These are phyloP conservation scores for Cercospora sojina DNA, from an alignment of 2,329 filamentous ascomycete genomes.

Conservation along the genomic window DNA sequence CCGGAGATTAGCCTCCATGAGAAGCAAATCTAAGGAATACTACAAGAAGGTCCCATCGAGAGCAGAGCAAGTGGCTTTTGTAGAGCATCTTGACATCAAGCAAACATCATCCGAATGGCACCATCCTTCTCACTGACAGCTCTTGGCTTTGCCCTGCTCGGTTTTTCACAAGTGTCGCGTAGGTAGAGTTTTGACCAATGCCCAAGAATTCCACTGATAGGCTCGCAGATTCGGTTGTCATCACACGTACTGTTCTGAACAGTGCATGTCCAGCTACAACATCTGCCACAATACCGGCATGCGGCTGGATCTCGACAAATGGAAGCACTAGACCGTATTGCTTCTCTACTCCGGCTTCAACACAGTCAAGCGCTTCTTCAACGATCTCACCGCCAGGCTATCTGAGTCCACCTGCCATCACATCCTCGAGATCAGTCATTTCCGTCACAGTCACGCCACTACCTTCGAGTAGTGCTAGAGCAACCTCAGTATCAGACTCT, in stretches of 20 bases:
- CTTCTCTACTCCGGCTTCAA: neutral
- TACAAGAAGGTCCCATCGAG: slow-evolving; percentile 5
- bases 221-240: neutral
- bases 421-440: neutral
- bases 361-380: neutral
- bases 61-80: neutral
- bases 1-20: neutral
- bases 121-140: neutral
- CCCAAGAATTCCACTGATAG: neutral
- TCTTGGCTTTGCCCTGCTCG: neutral
- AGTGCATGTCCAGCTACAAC: slow-evolving; percentile 6
- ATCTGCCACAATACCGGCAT: slow-evolving; percentile 1
- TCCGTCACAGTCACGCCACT: slow-evolving; percentile 10
- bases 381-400: neutral
- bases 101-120: neutral
- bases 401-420: neutral
- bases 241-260: slow-evolving; percentile 4
- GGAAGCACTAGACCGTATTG: slow-evolving; percentile 7
- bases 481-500: neutral
- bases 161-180: slow-evolving; percentile 4
- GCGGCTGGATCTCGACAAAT: slow-evolving; percentile 9
- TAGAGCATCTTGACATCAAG: neutral
- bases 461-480: neutral
- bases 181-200: neutral
- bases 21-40: neutral